Conservation (phyloP, 2,329 filamentous ascomycete genomes). For the Fusarium sp. region DNA sequence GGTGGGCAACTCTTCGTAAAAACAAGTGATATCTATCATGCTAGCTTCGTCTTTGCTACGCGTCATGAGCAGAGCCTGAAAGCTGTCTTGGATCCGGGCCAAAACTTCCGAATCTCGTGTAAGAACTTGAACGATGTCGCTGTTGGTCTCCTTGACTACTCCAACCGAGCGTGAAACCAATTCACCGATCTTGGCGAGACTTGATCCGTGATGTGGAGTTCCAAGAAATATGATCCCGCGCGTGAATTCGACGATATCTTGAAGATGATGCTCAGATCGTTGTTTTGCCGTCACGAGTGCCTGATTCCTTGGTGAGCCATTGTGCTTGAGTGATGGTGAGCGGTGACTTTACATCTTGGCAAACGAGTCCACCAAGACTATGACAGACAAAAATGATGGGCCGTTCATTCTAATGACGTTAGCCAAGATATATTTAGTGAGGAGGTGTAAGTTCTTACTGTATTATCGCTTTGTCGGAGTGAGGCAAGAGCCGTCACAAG, state of each 20-base stretch:
- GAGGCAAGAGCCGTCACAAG: slow-evolving; percentile 24
- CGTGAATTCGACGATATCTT: slow-evolving; percentile 9
- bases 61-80: slow-evolving; percentile 8
- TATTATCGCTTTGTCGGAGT: slow-evolving; percentile 9
- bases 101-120: slow-evolving; percentile 29
- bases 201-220: slow-evolving; percentile 31
- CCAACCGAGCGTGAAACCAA: slow-evolving; percentile 14
- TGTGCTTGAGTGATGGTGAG: accelerated
- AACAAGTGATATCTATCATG: slow-evolving; percentile 28
- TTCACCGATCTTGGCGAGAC: slow-evolving; percentile 21
- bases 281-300: slow-evolving; percentile 20
- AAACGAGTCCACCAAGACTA: slow-evolving; percentile 31
- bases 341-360: slow-evolving; percentile 32
- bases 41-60: background rate
- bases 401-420: background rate
- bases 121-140: slow-evolving; percentile 11
- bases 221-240: slow-evolving; percentile 29
- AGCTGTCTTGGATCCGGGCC: slow-evolving; percentile 17
- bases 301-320: background rate
- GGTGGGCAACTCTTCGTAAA: slow-evolving; percentile 34
- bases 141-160: slow-evolving; percentile 30
- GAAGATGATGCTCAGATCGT: slow-evolving; percentile 19
- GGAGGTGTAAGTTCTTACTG: background rate
- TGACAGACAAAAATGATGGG: slow-evolving; percentile 37
- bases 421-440: background rate